Base-by-base conservation (phyloP, 2,329 filamentous ascomycete species). In the Didymella lethalis region DNA sequence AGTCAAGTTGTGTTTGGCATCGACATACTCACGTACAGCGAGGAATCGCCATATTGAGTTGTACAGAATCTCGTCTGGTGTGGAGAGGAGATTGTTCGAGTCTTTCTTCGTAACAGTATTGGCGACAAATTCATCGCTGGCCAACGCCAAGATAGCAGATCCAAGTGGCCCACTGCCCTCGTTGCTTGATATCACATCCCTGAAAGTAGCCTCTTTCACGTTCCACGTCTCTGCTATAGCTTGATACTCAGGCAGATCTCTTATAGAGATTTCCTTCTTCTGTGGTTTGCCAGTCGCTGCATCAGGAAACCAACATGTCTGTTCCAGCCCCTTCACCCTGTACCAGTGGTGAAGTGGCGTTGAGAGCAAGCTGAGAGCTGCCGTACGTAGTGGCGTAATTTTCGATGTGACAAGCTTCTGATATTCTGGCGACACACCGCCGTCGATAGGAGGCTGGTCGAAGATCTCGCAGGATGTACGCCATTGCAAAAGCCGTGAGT, bases 11-110 rank as follows among this genome's bases (percentile, higher is more conserved):
- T 98, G 94, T 59, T 86, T 84, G 49, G 88, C 84, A 66, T 95
- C 87, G 46, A 96, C 84, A 70, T 97, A 99, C 25, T 90, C 93
- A 59, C 93, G 88, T 48, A 98, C 83, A 72, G 97, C 92, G 23
- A 99, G 83, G 77, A 97, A 95, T 54, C 93, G 87, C 90, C 92
- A 97, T 58, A 94, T 84, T 7, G 89, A 86, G 68, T 97, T 91
- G 18, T 92, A 81, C 25, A 85, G 80, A 54, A 94, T 85, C 69
- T 95, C 90, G 16, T 90, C 84, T 63, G 89, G 86, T n/a, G 89
- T 86, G 59, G 84, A 86, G 8, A 85, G 74, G 14, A 74, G 71
- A 18, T 75, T 75, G 20, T 71, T 64, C 18, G 74, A 67, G 54
- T 83, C 80, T 64, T 84, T 86, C 54, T 83, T 85, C 25, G 85